phyloP scores from a whole-genome alignment of 2,329 filamentous ascomycete genomes.

The Rugonectria rugulosa region DNA sequence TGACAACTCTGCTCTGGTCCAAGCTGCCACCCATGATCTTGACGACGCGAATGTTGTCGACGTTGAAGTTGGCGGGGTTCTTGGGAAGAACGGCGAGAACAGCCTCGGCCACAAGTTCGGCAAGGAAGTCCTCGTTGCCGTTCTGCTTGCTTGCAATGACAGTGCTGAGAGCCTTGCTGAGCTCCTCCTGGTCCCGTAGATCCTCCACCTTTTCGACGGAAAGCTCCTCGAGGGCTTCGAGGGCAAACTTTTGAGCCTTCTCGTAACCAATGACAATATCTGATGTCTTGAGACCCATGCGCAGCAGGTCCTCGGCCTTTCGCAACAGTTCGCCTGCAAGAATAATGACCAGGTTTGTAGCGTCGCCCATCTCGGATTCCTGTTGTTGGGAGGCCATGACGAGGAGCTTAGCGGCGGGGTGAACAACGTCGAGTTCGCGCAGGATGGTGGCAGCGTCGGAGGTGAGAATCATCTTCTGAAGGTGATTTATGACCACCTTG shows the following conservation, averaged over 20 bases:
- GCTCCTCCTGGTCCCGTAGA: slow-evolving; percentile 79
- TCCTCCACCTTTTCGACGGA: slow-evolving; percentile 91
- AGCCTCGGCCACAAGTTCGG: slow-evolving; percentile 84
- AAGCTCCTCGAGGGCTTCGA: slow-evolving; percentile 86
- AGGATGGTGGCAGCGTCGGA: slow-evolving; percentile 98
- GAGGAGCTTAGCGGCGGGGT: slow-evolving; percentile 95
- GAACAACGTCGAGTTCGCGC: slow-evolving; percentile 95
- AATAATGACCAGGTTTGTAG: slow-evolving; percentile 96
- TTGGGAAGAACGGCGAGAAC: slow-evolving; percentile 91
- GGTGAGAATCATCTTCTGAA: slow-evolving; percentile 99
- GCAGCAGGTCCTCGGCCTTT: slow-evolving; percentile 95
- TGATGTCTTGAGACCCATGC: slow-evolving; percentile 98
- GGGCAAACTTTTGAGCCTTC: slow-evolving; percentile 87
- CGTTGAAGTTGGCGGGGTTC: slow-evolving; percentile 95
- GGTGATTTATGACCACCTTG: slow-evolving; percentile 99
- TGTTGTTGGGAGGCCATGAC: slow-evolving; percentile 99
- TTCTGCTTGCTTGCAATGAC: slow-evolving; percentile 97
- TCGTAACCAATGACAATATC: slow-evolving; percentile 97
- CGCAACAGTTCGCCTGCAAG: slow-evolving; percentile 93
- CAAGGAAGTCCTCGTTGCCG: slow-evolving; percentile 88
- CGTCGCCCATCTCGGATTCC: slow-evolving; percentile 98
- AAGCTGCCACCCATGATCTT: slow-evolving; percentile 99
- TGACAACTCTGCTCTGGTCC: slow-evolving; percentile 92
- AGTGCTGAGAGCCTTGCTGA: slow-evolving; percentile 94
- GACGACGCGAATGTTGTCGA: slow-evolving; percentile 98